Base-by-base conservation (phyloP, 305 asterid species). In the Lippia alba region DNA sequence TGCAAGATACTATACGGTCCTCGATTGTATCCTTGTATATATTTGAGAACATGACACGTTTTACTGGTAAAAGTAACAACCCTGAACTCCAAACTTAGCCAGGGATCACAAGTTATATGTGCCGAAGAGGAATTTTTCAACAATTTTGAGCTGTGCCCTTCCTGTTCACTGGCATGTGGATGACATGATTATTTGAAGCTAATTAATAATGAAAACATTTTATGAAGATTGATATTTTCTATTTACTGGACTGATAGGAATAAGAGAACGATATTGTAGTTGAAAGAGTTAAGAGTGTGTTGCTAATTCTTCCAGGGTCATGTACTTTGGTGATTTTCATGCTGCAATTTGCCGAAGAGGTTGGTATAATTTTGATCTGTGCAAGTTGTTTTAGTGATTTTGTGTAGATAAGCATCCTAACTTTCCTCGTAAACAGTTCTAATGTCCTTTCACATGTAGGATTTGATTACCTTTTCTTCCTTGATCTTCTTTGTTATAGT, bases 121-220 rank as follows among this genome's bases (percentile, higher is more conserved):
- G 57, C 58, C 30, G 34, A 33, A 24, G 58, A 45, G 2, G 18
- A 57, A 56, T 16, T 20, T 53, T 32, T 2, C 12, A 19, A 34
- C 45, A 60, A n/a, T 8, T 18, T 70, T 12, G 54, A 12, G 68
- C 34, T 17, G 6, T 8, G 46, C 16, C 58, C 4, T 36, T 58
- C 60, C 32, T 40, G 32, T 51, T 71, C 69, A 61, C 30, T 39
- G 69, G 69, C 30, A 61, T 20, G n/a, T 30, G 56, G 24, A 61
- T 10, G 3, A 65, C 33, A 65, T 50, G 8, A 12, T 24, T 18
- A 17, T 17, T 6, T 41, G 49, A 57, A 69, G 8, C 33, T 58
- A 45, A 56, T 40, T 40, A 58, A 20, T 46, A 14, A 24, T 57
- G 39, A 15, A 18, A 19, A 1, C 12, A 5, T 12, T 66, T 5